Evolutionary conservation across 768 basidiomycete genomes (phyloP), one percentile per base, ranked within the genome.

Genomic region (Dacryopinax spathularia): DNA sequence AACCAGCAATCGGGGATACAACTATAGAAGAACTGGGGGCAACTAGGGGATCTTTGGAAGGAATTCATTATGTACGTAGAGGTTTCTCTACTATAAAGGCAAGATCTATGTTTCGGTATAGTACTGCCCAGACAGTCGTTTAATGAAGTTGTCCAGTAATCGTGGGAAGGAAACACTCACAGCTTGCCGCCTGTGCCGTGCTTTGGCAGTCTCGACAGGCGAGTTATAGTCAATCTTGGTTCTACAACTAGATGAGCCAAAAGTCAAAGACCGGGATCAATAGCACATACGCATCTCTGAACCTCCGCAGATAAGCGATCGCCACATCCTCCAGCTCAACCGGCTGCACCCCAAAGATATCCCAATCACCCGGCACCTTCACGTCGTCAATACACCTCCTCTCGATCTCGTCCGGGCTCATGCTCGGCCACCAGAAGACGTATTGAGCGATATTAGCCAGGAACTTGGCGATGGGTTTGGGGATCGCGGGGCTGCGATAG

Each of bases 321-420:
- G 94, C 95, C 66, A 89, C 84, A 62, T 82, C 79, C 77, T 98
- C 94, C 66, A 98, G 81, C 70, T 87, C 85, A 64, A 88, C 84
- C 31, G 94, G 94, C 31, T 76, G 75, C 64, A 97, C 84, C 25
- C 89, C 88, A 65, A 96, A 79, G 48, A 82, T 81, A 68, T 84
- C 84, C 92, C 92, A 97, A 72, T 87, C 87, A 25, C 90, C 90
- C 20, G 77, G 80, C 64, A 78, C 81, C 63, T 84, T 81, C 35
- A 78, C 77, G 73, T 98, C 94, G 75, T 92, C 81, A 68, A 97
- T 83, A 73, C 83, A 96, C 65, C 91, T 83, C 70, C 96, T 80
- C 70, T 83, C 81, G 22, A 99, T 86, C 74, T 96, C 93, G 72
- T 99, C 95, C 1, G 92, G 90, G 72, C 82, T 84, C 60, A 96